Evolutionary conservation across 768 basidiomycete species (phyloP).

Genomic region (Leucogyrophana mollusca): DNA sequence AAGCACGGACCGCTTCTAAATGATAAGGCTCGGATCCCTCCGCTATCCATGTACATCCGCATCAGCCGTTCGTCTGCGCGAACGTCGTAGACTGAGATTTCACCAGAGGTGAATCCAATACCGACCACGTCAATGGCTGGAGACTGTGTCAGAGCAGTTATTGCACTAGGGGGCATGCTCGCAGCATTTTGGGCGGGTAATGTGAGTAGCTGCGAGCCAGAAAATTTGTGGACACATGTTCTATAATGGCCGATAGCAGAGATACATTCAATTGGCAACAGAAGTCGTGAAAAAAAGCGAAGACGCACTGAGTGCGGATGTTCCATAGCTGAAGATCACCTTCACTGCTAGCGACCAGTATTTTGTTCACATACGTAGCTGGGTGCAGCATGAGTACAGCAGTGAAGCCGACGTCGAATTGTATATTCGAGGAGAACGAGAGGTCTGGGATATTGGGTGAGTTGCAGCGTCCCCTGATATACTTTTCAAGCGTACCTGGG

Average conservation of each 20-base stretch:
- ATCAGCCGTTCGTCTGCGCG: constrained; percentile 87
- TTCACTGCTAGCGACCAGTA: constrained; percentile 78
- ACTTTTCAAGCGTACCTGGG: constrained; percentile 52
- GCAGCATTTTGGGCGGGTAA: constrained; percentile 27
- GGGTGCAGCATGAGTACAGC: constrained; percentile 90
- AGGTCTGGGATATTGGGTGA: constrained; percentile 15
- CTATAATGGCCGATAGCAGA: constrained; percentile 35
- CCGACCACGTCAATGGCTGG: constrained; percentile 96
- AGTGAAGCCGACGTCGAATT: constrained; percentile 81
- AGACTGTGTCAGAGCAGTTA: constrained; percentile 84
- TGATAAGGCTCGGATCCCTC: constrained; percentile 68
- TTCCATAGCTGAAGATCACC: constrained; percentile 95
- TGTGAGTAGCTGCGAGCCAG: constrained; percentile 50
- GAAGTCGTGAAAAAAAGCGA: not conserved
- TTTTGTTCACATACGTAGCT: constrained; percentile 95
- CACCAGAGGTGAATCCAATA: constrained; percentile 86
- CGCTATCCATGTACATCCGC: constrained; percentile 89
- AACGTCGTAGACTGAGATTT: constrained; percentile 86
- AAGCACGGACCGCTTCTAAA: constrained; percentile 80
- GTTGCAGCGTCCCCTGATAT: no score
- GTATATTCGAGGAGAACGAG: constrained; percentile 50
- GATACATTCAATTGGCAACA: not conserved
- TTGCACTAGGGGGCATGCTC: constrained; percentile 38
- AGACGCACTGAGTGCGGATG: constrained; percentile 70
- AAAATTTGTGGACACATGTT: constrained; percentile 80